These are phyloP conservation scores for Cutaneotrichosporon mucoides DNA, from an alignment of 1,284 basidiomycete genomes.

Conservation along the genomic window DNA sequence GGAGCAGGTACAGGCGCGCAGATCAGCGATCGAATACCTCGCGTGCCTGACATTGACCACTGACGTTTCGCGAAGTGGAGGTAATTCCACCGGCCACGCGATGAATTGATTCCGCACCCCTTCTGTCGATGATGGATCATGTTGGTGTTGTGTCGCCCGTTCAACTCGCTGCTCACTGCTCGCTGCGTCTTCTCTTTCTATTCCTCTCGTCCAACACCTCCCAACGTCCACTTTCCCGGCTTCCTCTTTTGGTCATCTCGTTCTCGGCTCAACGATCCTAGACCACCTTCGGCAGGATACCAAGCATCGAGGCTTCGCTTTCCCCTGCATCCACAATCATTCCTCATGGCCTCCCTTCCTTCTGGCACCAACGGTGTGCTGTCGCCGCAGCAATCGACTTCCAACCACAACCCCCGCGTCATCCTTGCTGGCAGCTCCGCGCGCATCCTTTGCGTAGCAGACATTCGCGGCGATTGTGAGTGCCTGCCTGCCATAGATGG, in stretches of 20 bases:
- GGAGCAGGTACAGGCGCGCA: too few relatives aligned
- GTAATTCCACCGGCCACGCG: too few relatives aligned
- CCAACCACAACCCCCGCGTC: slow-evolving; percentile 28
- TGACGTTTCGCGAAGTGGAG: too few relatives aligned
- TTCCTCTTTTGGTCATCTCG: not conserved
- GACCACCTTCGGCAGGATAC: not conserved
- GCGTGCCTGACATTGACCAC: too few relatives aligned
- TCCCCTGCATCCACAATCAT: not conserved
- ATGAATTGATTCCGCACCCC: too few relatives aligned
- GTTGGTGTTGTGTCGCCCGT: too few relatives aligned
- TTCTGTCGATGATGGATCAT: too few relatives aligned
- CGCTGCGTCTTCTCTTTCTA: too few relatives aligned
- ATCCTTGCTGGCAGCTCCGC: slow-evolving; percentile 55
- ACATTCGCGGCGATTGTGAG: slow-evolving; percentile 71
- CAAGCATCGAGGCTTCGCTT: not conserved
- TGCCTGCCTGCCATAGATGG: slow-evolving; percentile 1
- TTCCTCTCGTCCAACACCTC: too few relatives aligned
- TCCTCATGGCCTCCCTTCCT: slow-evolving; percentile 4
- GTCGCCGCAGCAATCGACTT: slow-evolving; percentile 8
- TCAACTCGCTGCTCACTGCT: too few relatives aligned
- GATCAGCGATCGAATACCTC: too few relatives aligned
- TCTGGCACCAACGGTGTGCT: slow-evolving; percentile 18
- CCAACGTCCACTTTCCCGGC: not conserved
- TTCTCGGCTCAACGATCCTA: not conserved
- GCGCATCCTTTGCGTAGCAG: slow-evolving; percentile 90